Base-by-base conservation (phyloP, 2,329 filamentous ascomycete genomes). In the Dendrostoma leiphaemia region DNA sequence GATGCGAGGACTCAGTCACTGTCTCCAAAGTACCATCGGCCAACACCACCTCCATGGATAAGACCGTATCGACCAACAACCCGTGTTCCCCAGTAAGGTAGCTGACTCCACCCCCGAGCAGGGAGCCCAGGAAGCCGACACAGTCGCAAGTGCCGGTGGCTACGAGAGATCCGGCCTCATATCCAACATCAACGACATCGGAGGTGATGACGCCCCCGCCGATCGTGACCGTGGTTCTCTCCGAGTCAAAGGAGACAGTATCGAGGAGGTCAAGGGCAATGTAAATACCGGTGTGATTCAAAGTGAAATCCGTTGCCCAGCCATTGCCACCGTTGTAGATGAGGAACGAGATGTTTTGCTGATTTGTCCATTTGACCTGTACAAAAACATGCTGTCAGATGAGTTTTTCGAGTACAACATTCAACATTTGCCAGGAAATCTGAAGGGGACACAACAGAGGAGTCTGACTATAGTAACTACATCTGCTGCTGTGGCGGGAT, bases 1-100 rank as follows among this genome's bases (percentile, higher is more conserved):
- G 31, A 7, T 45, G 45, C 9, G 40, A 51, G 7, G 49, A 26
- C 4, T 21, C 35, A 0, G 72, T 67, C n/a, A 71, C 64, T 1
- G 6, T 41, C 38, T 41, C 38, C 38, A 41, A 13, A 24, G 64
- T 61, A 9, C 49, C 49, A 31, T 31, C 44, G 7, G 49, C 49
- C 17, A 51, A 13, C 7, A 51, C 40, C 4, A 51, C 44, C 13
- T 41, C 32, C 4, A 51, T 21, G 9, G 6, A 41, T 23, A 45
- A 26, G 23, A 51, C 40, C 3, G 34, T 45, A 23, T 51, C 49
- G 10, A 51, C 44, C 1, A 44, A 35, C 21, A 51, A 40, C 10
- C 49, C 49, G 12, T 51, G 49, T 31, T 51, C 44, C 9, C 49
- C 49, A 9, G 49, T 51, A 3, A 51, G 49, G 24, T 44, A 51